phyloP scores from a whole-genome alignment of 2,329 filamentous ascomycete species.

The Cladosporium cucumerinum region DNA sequence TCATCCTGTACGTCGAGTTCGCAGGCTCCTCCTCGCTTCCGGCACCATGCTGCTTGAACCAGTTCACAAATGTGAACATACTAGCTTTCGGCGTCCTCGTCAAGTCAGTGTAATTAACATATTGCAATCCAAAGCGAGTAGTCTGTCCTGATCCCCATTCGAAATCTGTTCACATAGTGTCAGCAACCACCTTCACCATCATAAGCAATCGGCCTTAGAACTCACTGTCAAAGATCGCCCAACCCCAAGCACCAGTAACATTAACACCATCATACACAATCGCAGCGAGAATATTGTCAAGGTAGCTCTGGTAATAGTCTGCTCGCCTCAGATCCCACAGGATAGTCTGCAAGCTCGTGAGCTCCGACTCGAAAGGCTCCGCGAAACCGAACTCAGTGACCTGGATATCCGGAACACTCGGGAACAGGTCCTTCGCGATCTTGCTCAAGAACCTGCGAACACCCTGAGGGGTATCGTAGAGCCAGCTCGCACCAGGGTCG shows the following conservation, averaged over 20 bases:
- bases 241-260: constrained; percentile 34
- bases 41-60: constrained; percentile 30
- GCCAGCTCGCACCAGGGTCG: constrained; percentile 34
- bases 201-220: neutral
- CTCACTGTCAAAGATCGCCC: constrained; percentile 37
- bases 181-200: neutral
- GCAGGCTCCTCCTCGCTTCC: neutral
- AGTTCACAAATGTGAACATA: constrained; percentile 38
- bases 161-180: constrained; percentile 18
- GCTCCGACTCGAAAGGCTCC: constrained; percentile 33
- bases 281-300: constrained; percentile 35
- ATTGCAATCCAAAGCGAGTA: constrained; percentile 36
- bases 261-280: constrained; percentile 35
- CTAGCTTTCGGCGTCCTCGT: constrained; percentile 38
- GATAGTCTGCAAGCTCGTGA: constrained; percentile 29
- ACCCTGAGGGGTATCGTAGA: constrained; percentile 37
- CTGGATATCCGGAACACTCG: constrained; percentile 38
- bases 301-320: constrained; percentile 34
- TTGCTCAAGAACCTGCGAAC: constrained; percentile 36
- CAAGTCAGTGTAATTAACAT: constrained; percentile 37
- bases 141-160: constrained; percentile 34
- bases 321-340: constrained; percentile 30
- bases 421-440: constrained; percentile 41
- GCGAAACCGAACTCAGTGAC: constrained; percentile 38
- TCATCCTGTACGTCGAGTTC: constrained; percentile 9